A percentile compares a stretch with the other conserved stretches of the same genome.
Conservation (phyloP, 306 rosid genomes). For the Gleditsia sinensis region DNA sequence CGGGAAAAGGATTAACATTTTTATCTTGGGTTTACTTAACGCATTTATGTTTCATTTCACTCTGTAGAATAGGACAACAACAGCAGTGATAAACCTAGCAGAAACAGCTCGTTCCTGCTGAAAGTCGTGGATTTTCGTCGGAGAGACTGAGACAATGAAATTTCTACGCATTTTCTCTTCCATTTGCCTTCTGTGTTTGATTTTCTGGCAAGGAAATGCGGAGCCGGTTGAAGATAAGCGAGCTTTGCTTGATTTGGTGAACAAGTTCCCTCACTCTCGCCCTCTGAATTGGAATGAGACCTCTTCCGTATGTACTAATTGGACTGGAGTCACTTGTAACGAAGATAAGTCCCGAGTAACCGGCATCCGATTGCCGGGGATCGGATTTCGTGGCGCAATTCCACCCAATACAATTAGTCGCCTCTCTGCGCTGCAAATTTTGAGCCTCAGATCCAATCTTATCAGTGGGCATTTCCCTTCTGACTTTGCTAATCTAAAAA, state of each 20-base stretch:
- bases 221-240: conserved; percentile 73
- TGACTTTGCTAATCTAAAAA: conserved; percentile 59
- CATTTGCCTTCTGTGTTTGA: conserved; percentile 48
- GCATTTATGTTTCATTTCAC: conserved; percentile 32
- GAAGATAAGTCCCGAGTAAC: conserved; percentile 51
- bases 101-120: conserved; percentile 54
- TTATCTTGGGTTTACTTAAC: background rate
- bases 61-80: background rate
- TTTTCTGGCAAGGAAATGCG: conserved; percentile 48
- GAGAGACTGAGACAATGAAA: conserved; percentile 26
- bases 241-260: conserved; percentile 68
- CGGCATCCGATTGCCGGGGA: conserved; percentile 68
- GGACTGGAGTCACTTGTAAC: conserved; percentile 83
- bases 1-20: background rate
- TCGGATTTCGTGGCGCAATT: conserved; percentile 77
- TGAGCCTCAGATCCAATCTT: conserved; percentile 82
- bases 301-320: conserved; percentile 56
- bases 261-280: conserved; percentile 62
- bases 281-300: conserved; percentile 67
- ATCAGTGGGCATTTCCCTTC: conserved; percentile 67
- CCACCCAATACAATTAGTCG: conserved; percentile 72
- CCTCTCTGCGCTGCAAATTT: conserved; percentile 54
- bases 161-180: conserved; percentile 38
- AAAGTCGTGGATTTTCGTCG: background rate
- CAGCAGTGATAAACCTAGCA: conserved; percentile 29